A percentile compares a stretch with the other conserved stretches of the same genome.
Evolutionary conservation across 1,284 basidiomycete genomes (phyloP).

Genomic region (Leucoagaricus sp.): DNA sequence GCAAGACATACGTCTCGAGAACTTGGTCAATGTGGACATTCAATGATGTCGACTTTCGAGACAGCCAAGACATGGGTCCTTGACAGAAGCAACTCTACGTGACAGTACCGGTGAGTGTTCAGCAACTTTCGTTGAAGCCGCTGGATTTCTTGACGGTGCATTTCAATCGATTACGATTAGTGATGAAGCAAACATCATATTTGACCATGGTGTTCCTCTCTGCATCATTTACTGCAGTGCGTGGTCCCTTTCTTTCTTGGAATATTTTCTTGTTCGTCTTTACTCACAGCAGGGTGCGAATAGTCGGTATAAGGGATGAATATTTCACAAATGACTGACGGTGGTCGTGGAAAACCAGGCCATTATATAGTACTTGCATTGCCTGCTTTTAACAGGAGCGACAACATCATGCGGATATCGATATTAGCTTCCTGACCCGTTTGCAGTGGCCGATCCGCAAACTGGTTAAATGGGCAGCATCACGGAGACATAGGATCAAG

Average conservation of each 20-base stretch:
- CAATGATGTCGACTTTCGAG: constrained; percentile 43
- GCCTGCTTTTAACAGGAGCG: constrained; percentile 32
- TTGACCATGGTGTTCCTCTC: constrained; percentile 58
- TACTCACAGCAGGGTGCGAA: too few relatives aligned
- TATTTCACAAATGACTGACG: constrained; percentile 10
- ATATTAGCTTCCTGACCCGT: constrained; percentile 11
- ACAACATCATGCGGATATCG: constrained; percentile 5
- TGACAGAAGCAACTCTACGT: constrained; percentile 42
- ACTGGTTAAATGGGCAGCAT: constrained; percentile 1
- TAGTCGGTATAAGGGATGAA: constrained; percentile 19
- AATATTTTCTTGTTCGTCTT: not conserved
- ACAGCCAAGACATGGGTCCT: constrained; percentile 30
- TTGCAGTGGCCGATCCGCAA: constrained; percentile 14
- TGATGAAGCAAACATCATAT: constrained; percentile 54
- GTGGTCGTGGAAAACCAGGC: constrained; percentile 21
- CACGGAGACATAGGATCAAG: constrained; percentile 14
- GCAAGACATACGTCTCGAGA: constrained; percentile 48
- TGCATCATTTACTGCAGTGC: constrained; percentile 49
- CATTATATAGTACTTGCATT: constrained; percentile 36
- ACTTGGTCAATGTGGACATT: constrained; percentile 51
- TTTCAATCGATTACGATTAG: constrained; percentile 16
- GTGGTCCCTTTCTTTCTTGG: constrained; percentile 18
- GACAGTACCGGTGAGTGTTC: constrained; percentile 32
- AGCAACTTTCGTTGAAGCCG: not conserved
- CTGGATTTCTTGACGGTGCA: not conserved